Evolutionary conservation across 164 flowering plant species (phyloP), one percentile per base, ranked within the genome.

Genomic region (Tinospora cordifolia): DNA sequence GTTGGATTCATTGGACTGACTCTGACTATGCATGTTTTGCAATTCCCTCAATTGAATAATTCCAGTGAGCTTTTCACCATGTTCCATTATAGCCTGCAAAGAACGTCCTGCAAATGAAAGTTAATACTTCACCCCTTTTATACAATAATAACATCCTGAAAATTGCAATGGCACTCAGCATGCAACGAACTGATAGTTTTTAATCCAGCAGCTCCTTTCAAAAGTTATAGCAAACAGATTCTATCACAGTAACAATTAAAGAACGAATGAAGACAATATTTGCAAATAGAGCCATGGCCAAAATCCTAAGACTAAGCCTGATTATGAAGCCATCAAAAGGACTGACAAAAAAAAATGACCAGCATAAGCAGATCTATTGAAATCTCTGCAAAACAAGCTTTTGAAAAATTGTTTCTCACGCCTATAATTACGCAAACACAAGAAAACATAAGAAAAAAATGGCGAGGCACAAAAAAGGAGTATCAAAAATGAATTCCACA

Each of bases 11-110:
- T 63, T 64, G 69, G 84, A 81, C 57, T 76, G 85, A 71, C 74
- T 84, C 78, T 91, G 90, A 78, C 83, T 78, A 51, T 84, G 84
- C 63, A 51, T 54, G 66, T 83, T 87, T 70, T 92, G 98, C 78
- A 94, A 72, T 74, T 92, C 97, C 77, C 95, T 84, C 66, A 94
- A 80, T 66, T 89, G 88, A 71, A 90, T 86, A 86, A 92, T 86
- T 62, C 83, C 88, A 80, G 90, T 82, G 70, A 94, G 94, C 80
- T 94, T 94, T 83, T 94, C 99, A 69, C 99, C 99, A 84, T 94
- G 97, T 71, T 92, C 99, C 95, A 94, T 75, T 66, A 94, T 88
- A 74, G 74, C 84, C 70, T 86, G 99, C 86, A 90, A 76, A 54
- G 92, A 79, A 74, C 83, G 74, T 69, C 96, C 99, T 94, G 91